Percentiles rank a stretch among this genome's conserved stretches.
Evolutionary conservation across 225 moss, liverwort and hornwort genomes (phyloP).

Genomic region (Sphagnum tenellum): DNA sequence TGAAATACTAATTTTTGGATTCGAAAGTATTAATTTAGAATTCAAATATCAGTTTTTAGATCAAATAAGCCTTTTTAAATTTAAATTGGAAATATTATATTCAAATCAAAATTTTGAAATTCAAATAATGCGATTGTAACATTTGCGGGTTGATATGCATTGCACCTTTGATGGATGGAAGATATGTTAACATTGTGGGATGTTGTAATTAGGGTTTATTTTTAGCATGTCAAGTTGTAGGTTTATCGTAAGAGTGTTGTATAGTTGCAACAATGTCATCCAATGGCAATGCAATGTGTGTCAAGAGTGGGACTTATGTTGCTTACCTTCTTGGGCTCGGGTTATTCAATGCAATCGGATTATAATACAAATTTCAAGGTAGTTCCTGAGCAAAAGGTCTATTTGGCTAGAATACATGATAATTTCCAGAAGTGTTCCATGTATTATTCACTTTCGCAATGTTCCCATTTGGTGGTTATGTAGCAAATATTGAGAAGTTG

Average conservation of each 20-base stretch:
- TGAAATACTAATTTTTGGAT: too few relatives aligned
- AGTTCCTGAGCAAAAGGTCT: not conserved
- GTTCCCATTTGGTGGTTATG: not conserved
- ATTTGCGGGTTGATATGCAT: too few relatives aligned
- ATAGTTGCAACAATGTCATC: slow-evolving; percentile 44
- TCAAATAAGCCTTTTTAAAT: too few relatives aligned
- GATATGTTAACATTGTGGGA: not conserved
- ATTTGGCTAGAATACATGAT: not conserved
- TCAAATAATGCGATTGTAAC: too few relatives aligned
- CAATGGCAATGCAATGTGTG: slow-evolving; percentile 33
- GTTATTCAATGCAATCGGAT: slow-evolving; percentile 33
- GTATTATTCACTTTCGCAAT: slow-evolving; percentile 1
- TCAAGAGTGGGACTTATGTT: slow-evolving; percentile 52
- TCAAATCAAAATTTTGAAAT: too few relatives aligned
- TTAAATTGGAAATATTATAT: too few relatives aligned
- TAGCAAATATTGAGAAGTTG: slow-evolving; percentile 1
- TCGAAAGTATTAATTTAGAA: too few relatives aligned
- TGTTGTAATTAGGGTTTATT: not conserved
- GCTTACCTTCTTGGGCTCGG: slow-evolving; percentile 56
- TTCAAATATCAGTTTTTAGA: too few relatives aligned
- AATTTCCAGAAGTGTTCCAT: not conserved
- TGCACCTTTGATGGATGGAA: not conserved
- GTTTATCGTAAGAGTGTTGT: slow-evolving; percentile 12
- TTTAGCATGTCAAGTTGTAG: slow-evolving; percentile 14
- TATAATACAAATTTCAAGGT: slow-evolving; percentile 56